phyloP scores from a whole-genome alignment of 1,284 basidiomycete species.

The Moesziomyces parantarcticus region DNA sequence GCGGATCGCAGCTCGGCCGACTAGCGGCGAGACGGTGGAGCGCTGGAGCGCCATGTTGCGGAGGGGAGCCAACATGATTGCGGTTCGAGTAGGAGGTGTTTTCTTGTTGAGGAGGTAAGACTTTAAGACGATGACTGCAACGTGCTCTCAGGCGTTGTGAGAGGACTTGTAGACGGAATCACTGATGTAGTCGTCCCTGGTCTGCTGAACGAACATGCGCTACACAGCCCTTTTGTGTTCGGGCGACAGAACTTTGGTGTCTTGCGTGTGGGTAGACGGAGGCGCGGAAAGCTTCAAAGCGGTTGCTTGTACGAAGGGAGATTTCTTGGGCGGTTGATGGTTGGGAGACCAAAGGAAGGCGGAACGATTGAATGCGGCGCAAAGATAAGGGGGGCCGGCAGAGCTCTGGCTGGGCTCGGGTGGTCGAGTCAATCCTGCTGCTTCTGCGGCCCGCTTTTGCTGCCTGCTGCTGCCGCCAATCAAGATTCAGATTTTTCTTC shows the following conservation, averaged over 20 bases:
- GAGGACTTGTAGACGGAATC: constrained; percentile 59
- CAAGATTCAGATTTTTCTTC: neutral
- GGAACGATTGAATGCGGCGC: neutral
- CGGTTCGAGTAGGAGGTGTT: neutral
- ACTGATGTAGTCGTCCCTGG: constrained; percentile 66
- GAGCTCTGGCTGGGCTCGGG: too few relatives aligned
- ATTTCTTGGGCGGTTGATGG: neutral
- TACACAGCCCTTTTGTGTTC: constrained; percentile 42
- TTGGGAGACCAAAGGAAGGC: neutral
- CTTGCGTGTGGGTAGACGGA: constrained; percentile 1
- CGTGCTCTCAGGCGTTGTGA: constrained; percentile 47
- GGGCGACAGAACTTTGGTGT: constrained; percentile 16
- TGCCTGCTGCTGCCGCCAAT: neutral
- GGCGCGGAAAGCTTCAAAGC: neutral
- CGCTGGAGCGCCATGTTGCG: constrained; percentile 31
- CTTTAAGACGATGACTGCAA: constrained; percentile 16
- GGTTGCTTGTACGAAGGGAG: neutral
- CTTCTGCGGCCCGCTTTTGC: too few relatives aligned
- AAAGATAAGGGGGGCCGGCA: neutral
- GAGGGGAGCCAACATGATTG: constrained; percentile 30
- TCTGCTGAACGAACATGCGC: constrained; percentile 61
- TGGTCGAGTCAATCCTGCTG: neutral
- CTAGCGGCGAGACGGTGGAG: constrained; percentile 33
- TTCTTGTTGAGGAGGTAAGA: constrained; percentile 1
- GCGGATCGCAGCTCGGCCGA: constrained; percentile 20